These are phyloP conservation scores for Cymbopogon citratus DNA, from an alignment of 176 grass and related monocot genomes.

Conservation along the genomic window DNA sequence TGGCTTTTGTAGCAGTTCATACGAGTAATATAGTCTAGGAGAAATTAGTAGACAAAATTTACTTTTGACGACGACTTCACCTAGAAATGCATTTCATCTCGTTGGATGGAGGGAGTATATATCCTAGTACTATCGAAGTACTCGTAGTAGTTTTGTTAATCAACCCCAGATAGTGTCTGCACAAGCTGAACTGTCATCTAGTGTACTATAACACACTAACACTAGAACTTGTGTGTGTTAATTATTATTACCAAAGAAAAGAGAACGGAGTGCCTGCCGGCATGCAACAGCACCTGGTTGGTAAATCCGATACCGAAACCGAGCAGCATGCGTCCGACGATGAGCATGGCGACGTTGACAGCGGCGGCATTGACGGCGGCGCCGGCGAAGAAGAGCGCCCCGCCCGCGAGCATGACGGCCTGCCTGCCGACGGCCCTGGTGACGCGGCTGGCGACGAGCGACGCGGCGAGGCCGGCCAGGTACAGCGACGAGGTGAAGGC, in stretches of 20 bases:
- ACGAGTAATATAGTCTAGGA: too few relatives aligned
- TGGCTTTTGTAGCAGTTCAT: too few relatives aligned
- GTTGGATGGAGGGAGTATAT: too few relatives aligned
- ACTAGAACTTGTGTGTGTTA: background rate
- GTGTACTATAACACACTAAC: too few relatives aligned
- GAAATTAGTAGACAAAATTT: background rate
- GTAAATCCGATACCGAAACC: slow-evolving; percentile 70
- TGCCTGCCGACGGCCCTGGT: slow-evolving; percentile 55
- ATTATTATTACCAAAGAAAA: background rate
- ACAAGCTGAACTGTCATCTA: background rate
- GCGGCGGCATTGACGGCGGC: slow-evolving; percentile 46
- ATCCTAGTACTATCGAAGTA: too few relatives aligned
- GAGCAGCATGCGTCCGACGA: slow-evolving; percentile 57
- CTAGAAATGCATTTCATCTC: too few relatives aligned
- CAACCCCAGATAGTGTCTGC: background rate
- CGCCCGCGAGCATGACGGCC: slow-evolving; percentile 58
- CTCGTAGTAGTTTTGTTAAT: background rate
- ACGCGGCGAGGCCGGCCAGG: slow-evolving; percentile 49
- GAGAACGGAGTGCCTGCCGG: background rate
- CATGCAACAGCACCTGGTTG: slow-evolving; percentile 46
- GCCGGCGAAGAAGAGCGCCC: slow-evolving; percentile 48
- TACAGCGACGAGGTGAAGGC: slow-evolving; percentile 71
- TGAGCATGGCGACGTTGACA: slow-evolving; percentile 65
- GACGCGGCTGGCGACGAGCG: slow-evolving; percentile 45
- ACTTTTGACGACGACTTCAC: too few relatives aligned